Conservation (phyloP, 208 protist species). For the Angomonas deanei region DNA sequence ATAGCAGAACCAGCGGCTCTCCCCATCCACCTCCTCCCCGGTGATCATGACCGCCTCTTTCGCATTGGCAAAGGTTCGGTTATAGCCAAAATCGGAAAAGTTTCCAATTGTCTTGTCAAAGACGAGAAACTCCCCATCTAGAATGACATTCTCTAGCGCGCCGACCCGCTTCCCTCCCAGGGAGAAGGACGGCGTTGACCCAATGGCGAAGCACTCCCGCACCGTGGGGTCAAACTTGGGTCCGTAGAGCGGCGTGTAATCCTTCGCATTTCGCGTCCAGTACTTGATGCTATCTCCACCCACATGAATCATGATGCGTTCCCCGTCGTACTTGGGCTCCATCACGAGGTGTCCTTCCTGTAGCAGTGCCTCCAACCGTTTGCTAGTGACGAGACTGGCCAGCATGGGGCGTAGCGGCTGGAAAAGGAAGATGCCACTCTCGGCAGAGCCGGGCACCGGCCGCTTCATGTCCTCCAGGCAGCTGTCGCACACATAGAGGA, state of each 20-base stretch:
- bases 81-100: conserved; percentile 50
- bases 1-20: conserved; percentile 39
- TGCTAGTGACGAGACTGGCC: conserved; percentile 19
- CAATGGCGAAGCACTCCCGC: conserved; percentile 12
- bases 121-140: conserved; percentile 70
- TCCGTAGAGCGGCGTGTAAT: conserved; percentile 59
- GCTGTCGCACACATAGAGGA: conserved; percentile 38
- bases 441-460: conserved; percentile 7
- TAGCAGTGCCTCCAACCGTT: conserved; percentile 35
- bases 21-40: conserved; percentile 2
- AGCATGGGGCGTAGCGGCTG: conserved; percentile 56
- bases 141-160: conserved; percentile 33
- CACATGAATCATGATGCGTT: conserved; percentile 53
- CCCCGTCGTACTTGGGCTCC: conserved; percentile 75
- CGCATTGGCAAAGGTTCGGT: conserved; percentile 29
- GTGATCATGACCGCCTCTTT: not conserved
- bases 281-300: conserved; percentile 23
- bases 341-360: conserved; percentile 14
- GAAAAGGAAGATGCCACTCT: conserved; percentile 32
- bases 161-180: not conserved
- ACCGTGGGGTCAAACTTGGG: conserved; percentile 41
- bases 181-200: not conserved
- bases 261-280: conserved; percentile 53
- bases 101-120: conserved; percentile 20
- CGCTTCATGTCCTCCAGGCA: conserved; percentile 26